Evolutionary conservation across 805 yeast species (phyloP), one percentile per base, ranked within the genome.

Genomic region (Diddensiella caesifluorescens): DNA sequence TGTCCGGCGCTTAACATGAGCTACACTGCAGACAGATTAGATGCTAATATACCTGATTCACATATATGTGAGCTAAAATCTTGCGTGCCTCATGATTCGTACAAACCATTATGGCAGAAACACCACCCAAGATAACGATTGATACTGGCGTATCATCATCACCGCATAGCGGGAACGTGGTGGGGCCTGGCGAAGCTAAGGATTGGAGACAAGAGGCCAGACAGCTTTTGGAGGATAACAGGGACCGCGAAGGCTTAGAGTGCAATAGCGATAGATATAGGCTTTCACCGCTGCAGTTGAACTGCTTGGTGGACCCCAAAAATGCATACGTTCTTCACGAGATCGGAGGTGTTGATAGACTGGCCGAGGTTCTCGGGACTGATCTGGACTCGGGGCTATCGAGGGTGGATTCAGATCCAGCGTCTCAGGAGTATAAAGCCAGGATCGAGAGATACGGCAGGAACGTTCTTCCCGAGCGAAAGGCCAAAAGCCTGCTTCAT

Each of bases 381-480:
- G 45, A 64, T 44, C 38, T 56, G 13, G 45, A 53, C 4, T 34
- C 47, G 2, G 69, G 69, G 6, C 55, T 66, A 7, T 38, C 52
- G 4, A n/a, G n/a, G n/a, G n/a, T n/a, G n/a, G n/a, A n/a, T n/a
- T n/a, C 32, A n/a, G 27, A 23, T 23, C 51, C 46, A 21, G 51
- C 50, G 22, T 60, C 50, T 38, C 38, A 47, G 15, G 43, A 44
- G 10, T 42, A 33, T 10, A 33, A 42, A 5, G 62, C 56, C 16
- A 67, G 95, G 41, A 49, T 49, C 1, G 47, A 54, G n/a, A 63
- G 60, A 4, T 92, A 75, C 60, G 95, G 95, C 19, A 64, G 61
- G 13, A 92, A 92, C 59, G 61, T 56, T 19, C 61, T 92, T 15
- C 97, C 97, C 0, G 80, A 75, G 44, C 74, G 74, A 51, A 68